A percentile compares a stretch with the other conserved stretches of the same genome.
phyloP scores from a whole-genome alignment of 1,284 basidiomycete species.

The Pseudozyma tsukubaensis region DNA sequence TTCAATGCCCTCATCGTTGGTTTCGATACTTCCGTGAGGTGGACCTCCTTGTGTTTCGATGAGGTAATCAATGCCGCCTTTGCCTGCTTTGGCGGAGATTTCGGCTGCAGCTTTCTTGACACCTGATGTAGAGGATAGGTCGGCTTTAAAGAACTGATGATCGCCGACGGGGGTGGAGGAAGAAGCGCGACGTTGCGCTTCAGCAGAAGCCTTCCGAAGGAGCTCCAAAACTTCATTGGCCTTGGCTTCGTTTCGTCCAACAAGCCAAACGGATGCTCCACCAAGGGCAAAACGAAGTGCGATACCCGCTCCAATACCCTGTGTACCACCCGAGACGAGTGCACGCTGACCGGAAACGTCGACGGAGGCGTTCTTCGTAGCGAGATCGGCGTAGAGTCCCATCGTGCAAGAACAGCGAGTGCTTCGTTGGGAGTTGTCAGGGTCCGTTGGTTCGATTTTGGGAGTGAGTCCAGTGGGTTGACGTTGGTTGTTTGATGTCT shows the following conservation, averaged over 20 bases:
- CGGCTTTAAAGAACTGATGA: conserved; percentile 68
- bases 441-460: too few relatives aligned
- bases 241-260: conserved; percentile 66
- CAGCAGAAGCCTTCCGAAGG: conserved; percentile 48
- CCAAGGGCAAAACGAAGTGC: conserved; percentile 62
- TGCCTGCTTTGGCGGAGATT: conserved; percentile 51
- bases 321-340: conserved; percentile 57
- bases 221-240: conserved; percentile 62
- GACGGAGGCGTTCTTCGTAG: conserved; percentile 36
- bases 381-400: conserved; percentile 28
- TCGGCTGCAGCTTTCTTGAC: conserved; percentile 55
- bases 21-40: conserved; percentile 24
- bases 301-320: conserved; percentile 62
- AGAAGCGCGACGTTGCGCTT: conserved; percentile 30
- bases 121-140: conserved; percentile 61
- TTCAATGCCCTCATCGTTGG: conserved; percentile 50
- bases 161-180: neutral
- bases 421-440: too few relatives aligned
- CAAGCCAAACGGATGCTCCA: conserved; percentile 67
- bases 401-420: too few relatives aligned
- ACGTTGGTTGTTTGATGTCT: too few relatives aligned
- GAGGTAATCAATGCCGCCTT: conserved; percentile 67
- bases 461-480: too few relatives aligned
- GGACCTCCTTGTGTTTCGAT: conserved; percentile 68
- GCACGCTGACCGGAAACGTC: conserved; percentile 39